Conservation (phyloP, 2,329 filamentous ascomycete species). For the Monosporascus sp. region DNA sequence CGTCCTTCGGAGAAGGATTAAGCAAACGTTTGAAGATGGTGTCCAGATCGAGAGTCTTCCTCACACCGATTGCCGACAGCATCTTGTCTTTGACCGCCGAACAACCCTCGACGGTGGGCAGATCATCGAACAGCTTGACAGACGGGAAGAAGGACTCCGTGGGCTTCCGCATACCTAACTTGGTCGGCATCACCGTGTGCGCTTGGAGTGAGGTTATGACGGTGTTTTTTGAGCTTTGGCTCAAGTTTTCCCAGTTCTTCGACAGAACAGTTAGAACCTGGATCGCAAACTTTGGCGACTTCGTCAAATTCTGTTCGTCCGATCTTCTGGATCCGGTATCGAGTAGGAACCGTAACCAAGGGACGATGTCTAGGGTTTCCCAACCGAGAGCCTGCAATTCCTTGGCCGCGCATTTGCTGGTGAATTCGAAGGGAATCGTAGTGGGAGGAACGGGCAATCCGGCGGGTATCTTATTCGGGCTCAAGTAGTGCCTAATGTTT, state of each 20-base stretch:
- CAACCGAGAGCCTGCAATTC: slow-evolving; percentile 81
- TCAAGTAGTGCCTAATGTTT: slow-evolving; percentile 69
- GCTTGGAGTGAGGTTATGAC: slow-evolving; percentile 60
- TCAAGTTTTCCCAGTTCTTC: slow-evolving; percentile 84
- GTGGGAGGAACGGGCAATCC: slow-evolving; percentile 73
- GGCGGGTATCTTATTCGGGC: slow-evolving; percentile 72
- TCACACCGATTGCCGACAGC: slow-evolving; percentile 73
- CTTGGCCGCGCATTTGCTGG: slow-evolving; percentile 57
- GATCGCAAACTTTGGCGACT: slow-evolving; percentile 66
- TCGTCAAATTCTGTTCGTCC: slow-evolving; percentile 64
- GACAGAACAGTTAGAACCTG: slow-evolving; percentile 76
- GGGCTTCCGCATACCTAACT: slow-evolving; percentile 80
- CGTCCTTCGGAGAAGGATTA: slow-evolving; percentile 47
- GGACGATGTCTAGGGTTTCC: slow-evolving; percentile 75
- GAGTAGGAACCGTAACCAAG: slow-evolving; percentile 82
- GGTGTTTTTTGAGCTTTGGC: slow-evolving; percentile 57
- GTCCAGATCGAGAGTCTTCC: slow-evolving; percentile 90
- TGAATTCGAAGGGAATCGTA: slow-evolving; percentile 82
- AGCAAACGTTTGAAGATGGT: slow-evolving; percentile 88
- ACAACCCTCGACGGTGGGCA: slow-evolving; percentile 73
- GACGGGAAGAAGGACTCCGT: slow-evolving; percentile 83
- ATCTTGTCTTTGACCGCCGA: slow-evolving; percentile 88
- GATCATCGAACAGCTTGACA: slow-evolving; percentile 92
- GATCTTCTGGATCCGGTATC: slow-evolving; percentile 56
- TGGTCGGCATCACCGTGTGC: slow-evolving; percentile 80